Percentiles rank a stretch among this genome's conserved stretches.
These are phyloP conservation scores for Capsicum rhomboideum DNA, from an alignment of 257 asterid species.

Conservation along the genomic window DNA sequence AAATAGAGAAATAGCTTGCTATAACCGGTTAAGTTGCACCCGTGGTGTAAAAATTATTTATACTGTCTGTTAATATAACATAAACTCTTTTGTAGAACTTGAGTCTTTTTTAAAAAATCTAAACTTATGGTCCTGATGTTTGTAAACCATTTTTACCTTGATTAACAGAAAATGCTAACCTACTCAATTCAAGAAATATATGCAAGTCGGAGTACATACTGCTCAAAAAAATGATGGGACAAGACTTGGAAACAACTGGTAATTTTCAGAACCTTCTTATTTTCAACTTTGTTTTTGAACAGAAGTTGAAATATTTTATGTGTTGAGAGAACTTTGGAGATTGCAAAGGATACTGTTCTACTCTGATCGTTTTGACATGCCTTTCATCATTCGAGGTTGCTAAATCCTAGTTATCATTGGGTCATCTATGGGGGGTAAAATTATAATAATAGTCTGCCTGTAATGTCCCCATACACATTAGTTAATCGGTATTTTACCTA, in stretches of 20 bases:
- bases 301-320: background rate
- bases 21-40: background rate
- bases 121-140: background rate
- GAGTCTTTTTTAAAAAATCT: background rate
- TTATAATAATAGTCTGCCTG: too few species aligned
- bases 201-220: slow-evolving; percentile 90
- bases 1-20: background rate
- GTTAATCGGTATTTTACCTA: too few species aligned
- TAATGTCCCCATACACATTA: too few species aligned
- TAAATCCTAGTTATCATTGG: background rate
- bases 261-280: background rate
- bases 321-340: background rate
- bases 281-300: background rate
- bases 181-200: slow-evolving; percentile 79
- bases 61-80: background rate
- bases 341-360: background rate
- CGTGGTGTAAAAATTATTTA: background rate
- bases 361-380: background rate
- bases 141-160: background rate
- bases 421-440: too few species aligned
- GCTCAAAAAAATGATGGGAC: slow-evolving; percentile 94
- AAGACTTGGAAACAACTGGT: slow-evolving; percentile 92
- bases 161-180: slow-evolving; percentile 60
- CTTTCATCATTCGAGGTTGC: background rate
- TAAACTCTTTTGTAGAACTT: background rate